A percentile compares a stretch with the other conserved stretches of the same genome.
Conservation (phyloP, 768 basidiomycete genomes). For the Lyophyllum decastes region DNA sequence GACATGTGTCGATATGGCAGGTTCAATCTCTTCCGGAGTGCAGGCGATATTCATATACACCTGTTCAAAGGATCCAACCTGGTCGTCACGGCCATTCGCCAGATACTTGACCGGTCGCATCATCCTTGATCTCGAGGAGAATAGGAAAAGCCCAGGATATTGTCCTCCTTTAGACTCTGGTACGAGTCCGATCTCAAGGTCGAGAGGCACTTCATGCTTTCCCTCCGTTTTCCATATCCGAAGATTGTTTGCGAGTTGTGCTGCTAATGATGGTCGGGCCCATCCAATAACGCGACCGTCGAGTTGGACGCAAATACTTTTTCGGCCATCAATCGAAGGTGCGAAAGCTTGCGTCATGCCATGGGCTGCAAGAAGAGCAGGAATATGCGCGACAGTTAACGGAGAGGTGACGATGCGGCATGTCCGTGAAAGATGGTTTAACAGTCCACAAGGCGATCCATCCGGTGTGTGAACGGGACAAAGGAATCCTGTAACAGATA, state of each 20-base stretch:
- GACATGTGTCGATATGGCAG: slow-evolving; percentile 81
- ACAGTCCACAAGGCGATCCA: slow-evolving; percentile 94
- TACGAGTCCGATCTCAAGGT: slow-evolving; percentile 93
- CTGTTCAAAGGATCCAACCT: slow-evolving; percentile 96
- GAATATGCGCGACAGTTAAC: slow-evolving; percentile 76
- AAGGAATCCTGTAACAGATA: slow-evolving; percentile 70
- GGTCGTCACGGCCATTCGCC: slow-evolving; percentile 82
- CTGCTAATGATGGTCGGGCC: slow-evolving; percentile 74
- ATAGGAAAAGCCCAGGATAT: slow-evolving; percentile 94
- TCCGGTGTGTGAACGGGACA: slow-evolving; percentile 99
- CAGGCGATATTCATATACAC: slow-evolving; percentile 99
- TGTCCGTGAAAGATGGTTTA: slow-evolving; percentile 93
- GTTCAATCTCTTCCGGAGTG: slow-evolving; percentile 80
- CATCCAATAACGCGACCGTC: slow-evolving; percentile 95
- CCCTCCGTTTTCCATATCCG: slow-evolving; percentile 96
- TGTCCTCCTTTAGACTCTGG: slow-evolving; percentile 90
- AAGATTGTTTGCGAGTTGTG: slow-evolving; percentile 80
- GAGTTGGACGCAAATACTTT: slow-evolving; percentile 88
- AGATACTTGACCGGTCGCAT: slow-evolving; percentile 97
- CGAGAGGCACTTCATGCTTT: slow-evolving; percentile 77
- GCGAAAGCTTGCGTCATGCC: slow-evolving; percentile 95
- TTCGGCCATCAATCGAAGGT: slow-evolving; percentile 76
- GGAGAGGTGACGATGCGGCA: slow-evolving; percentile 87
- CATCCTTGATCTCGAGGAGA: slow-evolving; percentile 86
- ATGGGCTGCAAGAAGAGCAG: slow-evolving; percentile 76